phyloP scores from a whole-genome alignment of 352 stramenopile genomes.

The Phytopythium sindhum region DNA sequence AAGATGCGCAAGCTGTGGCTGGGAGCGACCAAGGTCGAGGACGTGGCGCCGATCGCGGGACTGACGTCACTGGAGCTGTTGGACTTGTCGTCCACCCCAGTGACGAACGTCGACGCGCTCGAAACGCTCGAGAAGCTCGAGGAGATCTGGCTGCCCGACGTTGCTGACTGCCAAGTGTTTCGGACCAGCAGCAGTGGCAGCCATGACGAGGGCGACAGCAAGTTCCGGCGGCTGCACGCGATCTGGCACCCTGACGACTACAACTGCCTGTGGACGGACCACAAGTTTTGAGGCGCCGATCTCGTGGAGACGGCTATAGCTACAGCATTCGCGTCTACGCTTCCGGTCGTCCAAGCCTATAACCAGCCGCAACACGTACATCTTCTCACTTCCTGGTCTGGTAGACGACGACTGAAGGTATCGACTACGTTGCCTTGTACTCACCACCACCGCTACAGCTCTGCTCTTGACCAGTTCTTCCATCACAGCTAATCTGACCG shows the following conservation, averaged over 20 bases:
- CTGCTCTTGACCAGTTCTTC: too few relatives aligned
- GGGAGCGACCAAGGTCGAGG: slow-evolving; percentile 49
- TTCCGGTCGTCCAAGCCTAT: too few relatives aligned
- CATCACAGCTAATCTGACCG: too few relatives aligned
- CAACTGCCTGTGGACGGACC: slow-evolving; percentile 63
- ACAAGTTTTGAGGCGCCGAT: slow-evolving; percentile 25
- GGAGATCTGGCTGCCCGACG: slow-evolving; percentile 45
- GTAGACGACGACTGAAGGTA: too few relatives aligned
- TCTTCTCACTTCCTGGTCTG: too few relatives aligned
- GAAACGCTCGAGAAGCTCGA: slow-evolving; percentile 30
- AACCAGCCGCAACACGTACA: too few relatives aligned
- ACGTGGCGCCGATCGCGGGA: slow-evolving; percentile 22
- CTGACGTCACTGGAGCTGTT: slow-evolving; percentile 39
- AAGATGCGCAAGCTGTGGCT: slow-evolving; percentile 44
- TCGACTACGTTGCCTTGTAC: too few relatives aligned
- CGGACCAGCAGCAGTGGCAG: slow-evolving; percentile 7
- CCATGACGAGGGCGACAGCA: slow-evolving; percentile 9
- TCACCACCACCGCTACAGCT: too few relatives aligned
- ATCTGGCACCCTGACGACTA: slow-evolving; percentile 66
- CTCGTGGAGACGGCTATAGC: too few relatives aligned
- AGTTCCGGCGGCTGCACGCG: slow-evolving; percentile 39
- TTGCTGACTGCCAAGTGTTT: slow-evolving; percentile 35
- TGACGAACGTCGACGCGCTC: slow-evolving; percentile 36
- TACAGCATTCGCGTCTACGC: too few relatives aligned
- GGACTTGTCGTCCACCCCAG: slow-evolving; percentile 45